A percentile compares a stretch with the other conserved stretches of the same genome.
phyloP scores from a whole-genome alignment of 2,329 filamentous ascomycete genomes.

The Parastagonospora nodorum region DNA sequence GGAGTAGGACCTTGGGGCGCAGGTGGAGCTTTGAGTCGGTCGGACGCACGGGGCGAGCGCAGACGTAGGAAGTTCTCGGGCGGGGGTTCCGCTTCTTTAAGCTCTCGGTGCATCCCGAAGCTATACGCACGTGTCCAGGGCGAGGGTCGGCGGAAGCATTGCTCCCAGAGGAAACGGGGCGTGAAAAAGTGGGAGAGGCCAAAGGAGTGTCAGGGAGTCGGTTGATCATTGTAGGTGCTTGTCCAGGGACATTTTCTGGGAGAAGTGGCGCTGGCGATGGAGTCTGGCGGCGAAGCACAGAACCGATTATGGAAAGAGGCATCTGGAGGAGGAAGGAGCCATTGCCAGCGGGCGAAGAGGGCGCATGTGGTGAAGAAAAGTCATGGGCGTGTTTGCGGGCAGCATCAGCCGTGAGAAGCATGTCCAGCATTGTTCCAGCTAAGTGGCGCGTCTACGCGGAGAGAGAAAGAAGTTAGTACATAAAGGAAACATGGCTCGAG shows the following conservation, averaged over 20 bases:
- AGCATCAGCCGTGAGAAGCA: conserved; percentile 42
- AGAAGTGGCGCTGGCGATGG: conserved; percentile 18
- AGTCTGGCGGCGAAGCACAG: conserved; percentile 32
- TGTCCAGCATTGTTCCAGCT: conserved; percentile 44
- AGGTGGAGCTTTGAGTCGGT: conserved; percentile 65
- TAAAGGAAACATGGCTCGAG: conserved; percentile 1
- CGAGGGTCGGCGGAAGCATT: conserved; percentile 43
- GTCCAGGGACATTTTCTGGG: background rate
- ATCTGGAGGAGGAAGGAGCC: conserved; percentile 37
- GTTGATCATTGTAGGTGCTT: conserved; percentile 10
- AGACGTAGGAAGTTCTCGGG: conserved; percentile 66
- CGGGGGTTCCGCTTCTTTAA: conserved; percentile 55
- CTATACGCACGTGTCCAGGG: conserved; percentile 1
- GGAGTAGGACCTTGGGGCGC: conserved; percentile 70
- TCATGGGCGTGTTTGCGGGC: conserved; percentile 42
- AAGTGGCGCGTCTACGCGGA: conserved; percentile 9
- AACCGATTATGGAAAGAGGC: conserved; percentile 42
- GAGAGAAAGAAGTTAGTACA: conserved; percentile 23
- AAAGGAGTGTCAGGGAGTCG: conserved; percentile 12
- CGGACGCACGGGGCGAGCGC: conserved; percentile 70
- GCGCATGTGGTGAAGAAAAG: conserved; percentile 27
- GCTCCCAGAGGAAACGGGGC: conserved; percentile 48
- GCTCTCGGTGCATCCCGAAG: background rate
- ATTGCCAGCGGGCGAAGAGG: conserved; percentile 23
- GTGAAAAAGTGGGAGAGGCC: conserved; percentile 24